Percentiles rank a stretch among this genome's conserved stretches.
phyloP scores from a whole-genome alignment of 129 eudicot species.

The Erigeron canadensis region DNA sequence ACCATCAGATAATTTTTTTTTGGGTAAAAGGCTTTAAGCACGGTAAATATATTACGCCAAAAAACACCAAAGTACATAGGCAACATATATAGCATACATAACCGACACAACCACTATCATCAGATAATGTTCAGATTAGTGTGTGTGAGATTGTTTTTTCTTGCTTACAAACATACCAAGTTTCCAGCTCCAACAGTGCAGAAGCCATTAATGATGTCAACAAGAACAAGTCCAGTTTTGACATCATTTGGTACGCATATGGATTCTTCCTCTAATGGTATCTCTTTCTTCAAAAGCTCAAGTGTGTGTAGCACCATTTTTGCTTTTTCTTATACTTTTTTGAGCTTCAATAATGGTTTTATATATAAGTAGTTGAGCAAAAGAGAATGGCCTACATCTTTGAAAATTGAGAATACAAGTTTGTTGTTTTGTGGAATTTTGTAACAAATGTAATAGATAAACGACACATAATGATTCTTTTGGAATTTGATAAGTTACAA shows the following conservation, averaged over 20 bases:
- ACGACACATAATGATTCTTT: slow-evolving; percentile 12
- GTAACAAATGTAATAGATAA: not conserved
- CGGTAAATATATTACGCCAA: no score
- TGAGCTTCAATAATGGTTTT: slow-evolving; percentile 12
- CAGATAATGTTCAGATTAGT: not conserved
- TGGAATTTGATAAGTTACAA: slow-evolving; percentile 18
- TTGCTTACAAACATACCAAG: slow-evolving; percentile 33
- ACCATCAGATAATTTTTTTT: not conserved
- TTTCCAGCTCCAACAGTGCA: slow-evolving; percentile 78
- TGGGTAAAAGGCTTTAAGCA: no score
- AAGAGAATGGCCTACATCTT: slow-evolving; percentile 12
- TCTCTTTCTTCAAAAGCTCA: slow-evolving; percentile 57
- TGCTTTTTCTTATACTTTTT: not conserved
- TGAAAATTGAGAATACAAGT: not conserved
- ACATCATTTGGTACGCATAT: slow-evolving; percentile 41
- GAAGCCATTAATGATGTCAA: slow-evolving; percentile 82
- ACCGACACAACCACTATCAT: not conserved
- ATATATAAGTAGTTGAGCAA: not conserved
- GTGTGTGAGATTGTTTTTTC: not conserved
- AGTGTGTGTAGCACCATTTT: slow-evolving; percentile 46
- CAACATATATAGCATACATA: no score
- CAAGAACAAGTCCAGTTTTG: slow-evolving; percentile 63
- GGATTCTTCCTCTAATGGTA: slow-evolving; percentile 60
- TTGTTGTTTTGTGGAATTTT: not conserved
- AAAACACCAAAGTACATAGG: no score